Conservation (phyloP, 2,329 filamentous ascomycete genomes). For the Claviceps purpurea region DNA sequence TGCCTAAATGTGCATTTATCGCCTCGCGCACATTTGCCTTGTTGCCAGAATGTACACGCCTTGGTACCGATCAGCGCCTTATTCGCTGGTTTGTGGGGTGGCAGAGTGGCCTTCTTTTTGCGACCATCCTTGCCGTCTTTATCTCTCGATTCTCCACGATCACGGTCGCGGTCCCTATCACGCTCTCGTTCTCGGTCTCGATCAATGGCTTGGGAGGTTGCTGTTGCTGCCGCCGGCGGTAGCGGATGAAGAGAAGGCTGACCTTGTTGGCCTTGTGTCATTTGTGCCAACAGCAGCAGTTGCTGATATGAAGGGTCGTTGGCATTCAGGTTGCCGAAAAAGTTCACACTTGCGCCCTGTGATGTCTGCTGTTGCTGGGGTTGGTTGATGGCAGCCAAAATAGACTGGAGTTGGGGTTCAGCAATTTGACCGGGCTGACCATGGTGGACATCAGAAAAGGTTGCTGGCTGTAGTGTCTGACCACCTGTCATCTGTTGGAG, state of each 20-base stretch:
- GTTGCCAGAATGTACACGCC: constrained; percentile 55
- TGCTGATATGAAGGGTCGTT: constrained; percentile 28
- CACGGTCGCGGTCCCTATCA: constrained; percentile 19
- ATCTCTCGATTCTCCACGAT: constrained; percentile 19
- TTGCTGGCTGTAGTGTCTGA: constrained; percentile 15
- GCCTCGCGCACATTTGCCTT: constrained; percentile 60
- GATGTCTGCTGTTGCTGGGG: constrained; percentile 9
- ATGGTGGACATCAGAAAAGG: constrained; percentile 5
- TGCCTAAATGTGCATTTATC: constrained; percentile 64
- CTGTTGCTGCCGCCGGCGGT: constrained; percentile 4
- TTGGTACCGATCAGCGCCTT: constrained; percentile 50
- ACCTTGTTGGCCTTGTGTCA: constrained; percentile 20
- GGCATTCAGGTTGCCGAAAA: constrained; percentile 19
- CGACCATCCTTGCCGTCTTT: constrained; percentile 23
- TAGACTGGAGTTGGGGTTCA: constrained; percentile 28
- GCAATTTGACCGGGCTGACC: constrained; percentile 17
- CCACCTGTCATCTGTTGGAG: constrained; percentile 27
- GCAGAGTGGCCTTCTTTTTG: constrained; percentile 27
- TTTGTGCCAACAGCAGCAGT: constrained; percentile 24
- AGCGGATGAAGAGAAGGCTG: constrained; percentile 10
- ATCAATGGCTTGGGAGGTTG: constrained; percentile 1
- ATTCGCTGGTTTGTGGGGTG: constrained; percentile 33
- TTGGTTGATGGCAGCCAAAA: constrained; percentile 30
- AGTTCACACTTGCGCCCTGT: constrained; percentile 10
- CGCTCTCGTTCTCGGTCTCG: constrained; percentile 3